These are phyloP conservation scores for Eremochloa ophiuroides DNA, from an alignment of 176 grass and related monocot species.

Conservation along the genomic window DNA sequence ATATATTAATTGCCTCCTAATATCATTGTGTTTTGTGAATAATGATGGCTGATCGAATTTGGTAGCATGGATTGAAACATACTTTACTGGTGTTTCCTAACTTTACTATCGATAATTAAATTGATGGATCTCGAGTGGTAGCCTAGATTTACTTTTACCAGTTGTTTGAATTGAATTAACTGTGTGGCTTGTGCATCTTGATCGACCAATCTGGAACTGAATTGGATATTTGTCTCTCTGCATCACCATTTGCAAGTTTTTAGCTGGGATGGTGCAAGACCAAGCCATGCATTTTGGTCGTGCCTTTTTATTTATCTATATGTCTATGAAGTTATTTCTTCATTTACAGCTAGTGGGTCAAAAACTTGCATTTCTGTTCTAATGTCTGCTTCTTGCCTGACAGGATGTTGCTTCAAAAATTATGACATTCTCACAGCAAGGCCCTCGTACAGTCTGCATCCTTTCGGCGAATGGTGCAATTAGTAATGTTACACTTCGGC, in stretches of 20 bases:
- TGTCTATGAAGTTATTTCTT: background rate
- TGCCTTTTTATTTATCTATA: background rate
- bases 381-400: conserved; percentile 14
- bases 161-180: background rate
- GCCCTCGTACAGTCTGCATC: conserved; percentile 90
- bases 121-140: background rate
- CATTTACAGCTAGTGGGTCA: background rate
- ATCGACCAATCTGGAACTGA: background rate
- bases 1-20: background rate
- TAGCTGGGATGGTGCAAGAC: background rate
- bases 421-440: conserved; percentile 99
- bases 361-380: conserved; percentile 9
- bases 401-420: conserved; percentile 99
- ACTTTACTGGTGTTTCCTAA: background rate
- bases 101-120: background rate
- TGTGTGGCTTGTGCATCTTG: background rate
- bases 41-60: background rate
- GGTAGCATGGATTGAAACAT: background rate
- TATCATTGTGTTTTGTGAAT: background rate
- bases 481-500: conserved; percentile 93
- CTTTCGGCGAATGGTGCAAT: conserved; percentile 97
- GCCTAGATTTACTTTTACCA: background rate
- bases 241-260: background rate
- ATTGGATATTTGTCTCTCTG: background rate
- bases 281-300: background rate